Evolutionary conservation across 768 basidiomycete genomes (phyloP), one percentile per base, ranked within the genome.

Genomic region (Neoboletus magnificus): DNA sequence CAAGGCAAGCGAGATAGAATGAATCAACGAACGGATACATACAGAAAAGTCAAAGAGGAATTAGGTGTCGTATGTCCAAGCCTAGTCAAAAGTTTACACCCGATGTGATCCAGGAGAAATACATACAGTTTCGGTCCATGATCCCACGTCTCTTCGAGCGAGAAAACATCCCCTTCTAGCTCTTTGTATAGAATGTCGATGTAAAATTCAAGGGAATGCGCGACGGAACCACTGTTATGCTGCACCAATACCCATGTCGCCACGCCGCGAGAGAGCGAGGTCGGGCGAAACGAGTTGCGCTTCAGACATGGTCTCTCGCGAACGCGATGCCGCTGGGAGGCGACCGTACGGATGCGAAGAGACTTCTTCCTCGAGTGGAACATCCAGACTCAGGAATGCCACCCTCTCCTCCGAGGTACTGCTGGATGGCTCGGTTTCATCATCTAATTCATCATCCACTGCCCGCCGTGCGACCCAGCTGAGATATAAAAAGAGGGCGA

Each of bases 401-500:
- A 79, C 66, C 15, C 74, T 76, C 65, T 84, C 84, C 64, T 86
- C 84, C 37, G 70, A 66, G 51, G 75, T 60, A 23, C 62, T 45
- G 36, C 39, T 33, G 18, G 63, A 55, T 20, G 66, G 57, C 32
- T 71, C 72, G 29, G 40, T 63, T 32, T 79, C 79, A 54, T 80
- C 79, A 5, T 71, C 78, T 11, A 81, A 72, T 57, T 82, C 80
- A 29, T 81, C 79, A 60, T 82, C 79, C 25, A 85, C 82, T 2
- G 83, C 83, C 50, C 80, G 78, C 15, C 91, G 86, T 39, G 92
- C 92, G 55, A 95, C 83, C 68, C 82, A 78, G 46, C 87, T 84
- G 48, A 95, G 79, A 73, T 95, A 95, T 47, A 91, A 62, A 59
- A 93, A 82, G 61, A 94, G 84, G 36, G 78, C 80, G 56, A 91